phyloP scores from a whole-genome alignment of 192 early-diverging fungal species.

The Backusella sp. region DNA sequence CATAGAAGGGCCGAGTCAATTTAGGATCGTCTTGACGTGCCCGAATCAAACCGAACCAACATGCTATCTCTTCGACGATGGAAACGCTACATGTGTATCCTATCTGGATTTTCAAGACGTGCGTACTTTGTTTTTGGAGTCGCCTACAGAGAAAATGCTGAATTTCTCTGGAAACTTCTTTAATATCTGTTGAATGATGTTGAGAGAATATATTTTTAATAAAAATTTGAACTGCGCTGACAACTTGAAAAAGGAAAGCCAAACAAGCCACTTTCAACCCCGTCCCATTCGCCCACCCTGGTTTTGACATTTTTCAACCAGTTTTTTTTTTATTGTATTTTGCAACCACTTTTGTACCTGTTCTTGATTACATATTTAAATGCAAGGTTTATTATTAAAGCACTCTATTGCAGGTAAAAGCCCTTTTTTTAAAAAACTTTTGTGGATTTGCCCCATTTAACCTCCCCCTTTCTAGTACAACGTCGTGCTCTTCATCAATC shows the following conservation, averaged over 20 bases:
- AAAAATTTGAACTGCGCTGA: not conserved
- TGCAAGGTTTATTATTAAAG: constrained; percentile 8
- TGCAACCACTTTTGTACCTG: not conserved
- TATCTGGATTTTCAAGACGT: no score
- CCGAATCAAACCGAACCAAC: no score
- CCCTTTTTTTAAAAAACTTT: not conserved
- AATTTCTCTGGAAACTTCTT: no score
- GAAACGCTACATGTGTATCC: no score
- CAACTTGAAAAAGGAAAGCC: no score
- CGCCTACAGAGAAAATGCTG: no score
- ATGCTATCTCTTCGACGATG: no score
- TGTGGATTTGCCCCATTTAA: not conserved
- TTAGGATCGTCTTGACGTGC: no score
- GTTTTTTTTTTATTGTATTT: not conserved
- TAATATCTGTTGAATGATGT: no score
- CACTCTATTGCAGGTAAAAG: not conserved
- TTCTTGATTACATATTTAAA: not conserved
- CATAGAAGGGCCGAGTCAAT: no score
- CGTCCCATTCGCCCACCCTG: not conserved
- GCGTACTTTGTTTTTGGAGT: no score
- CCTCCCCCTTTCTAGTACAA: not conserved
- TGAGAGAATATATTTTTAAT: no score
- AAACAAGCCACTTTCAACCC: not conserved
- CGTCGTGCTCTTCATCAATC: constrained; percentile 11
- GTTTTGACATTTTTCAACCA: not conserved